These are phyloP conservation scores for Amphibolis antarctica DNA, from an alignment of 106 monocot genomes.

Conservation along the genomic window DNA sequence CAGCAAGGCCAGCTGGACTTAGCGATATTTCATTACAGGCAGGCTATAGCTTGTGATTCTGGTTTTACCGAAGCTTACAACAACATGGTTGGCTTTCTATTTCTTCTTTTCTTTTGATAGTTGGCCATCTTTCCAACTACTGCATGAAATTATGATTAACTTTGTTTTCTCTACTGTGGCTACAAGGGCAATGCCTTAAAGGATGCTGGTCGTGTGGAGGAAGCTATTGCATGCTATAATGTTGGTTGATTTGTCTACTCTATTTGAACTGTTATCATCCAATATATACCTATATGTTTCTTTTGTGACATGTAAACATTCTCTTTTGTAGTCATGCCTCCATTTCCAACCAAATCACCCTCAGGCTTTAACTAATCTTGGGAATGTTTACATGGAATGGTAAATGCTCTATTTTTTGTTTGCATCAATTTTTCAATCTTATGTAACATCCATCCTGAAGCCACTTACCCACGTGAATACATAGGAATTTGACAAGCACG, in stretches of 20 bases:
- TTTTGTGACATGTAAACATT: not conserved
- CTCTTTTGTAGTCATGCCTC: conserved; percentile 59
- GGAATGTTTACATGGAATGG: conserved; percentile 63
- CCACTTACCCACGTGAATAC: not conserved
- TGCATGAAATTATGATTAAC: not conserved
- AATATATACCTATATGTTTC: not conserved
- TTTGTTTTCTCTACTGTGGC: conserved; percentile 7
- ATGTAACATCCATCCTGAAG: too few relatives aligned
- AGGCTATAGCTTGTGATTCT: conserved; percentile 70
- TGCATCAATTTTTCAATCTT: not conserved
- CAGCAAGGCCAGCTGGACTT: conserved; percentile 89
- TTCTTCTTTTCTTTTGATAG: not conserved
- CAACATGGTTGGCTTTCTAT: conserved; percentile 50
- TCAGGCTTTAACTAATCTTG: conserved; percentile 91
- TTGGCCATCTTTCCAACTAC: not conserved
- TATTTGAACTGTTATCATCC: not conserved
- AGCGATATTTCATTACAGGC: conserved; percentile 85
- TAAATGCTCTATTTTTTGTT: not conserved
- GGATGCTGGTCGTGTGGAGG: conserved; percentile 80
- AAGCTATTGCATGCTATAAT: conserved; percentile 49
- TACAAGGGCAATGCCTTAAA: conserved; percentile 90
- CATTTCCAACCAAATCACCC: conserved; percentile 87
- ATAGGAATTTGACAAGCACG: conserved; percentile 68
- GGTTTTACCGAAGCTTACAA: conserved; percentile 85
- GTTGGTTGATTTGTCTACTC: conserved; percentile 18